Percentiles rank a stretch among this genome's conserved stretches.
phyloP scores from a whole-genome alignment of 176 grass and related monocot species.

The Calamus simplicifolius region DNA sequence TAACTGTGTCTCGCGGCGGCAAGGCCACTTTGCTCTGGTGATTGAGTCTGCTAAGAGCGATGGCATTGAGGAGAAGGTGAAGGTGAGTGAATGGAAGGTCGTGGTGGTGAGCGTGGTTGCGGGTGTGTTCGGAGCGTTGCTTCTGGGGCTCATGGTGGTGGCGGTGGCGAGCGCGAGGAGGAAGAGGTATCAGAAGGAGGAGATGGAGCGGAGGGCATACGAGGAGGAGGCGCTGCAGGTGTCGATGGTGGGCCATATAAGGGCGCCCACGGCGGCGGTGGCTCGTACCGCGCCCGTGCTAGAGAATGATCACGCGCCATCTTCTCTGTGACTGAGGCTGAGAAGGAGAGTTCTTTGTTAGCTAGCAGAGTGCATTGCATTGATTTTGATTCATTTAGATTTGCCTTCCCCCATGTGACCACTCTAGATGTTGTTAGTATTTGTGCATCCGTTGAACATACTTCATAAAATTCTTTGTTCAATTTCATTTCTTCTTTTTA shows the following conservation, averaged over 20 bases:
- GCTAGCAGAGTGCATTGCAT: background rate
- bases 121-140: conserved; percentile 49
- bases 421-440: too few relatives aligned
- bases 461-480: too few relatives aligned
- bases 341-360: background rate
- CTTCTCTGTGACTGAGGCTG: background rate
- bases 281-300: conserved; percentile 65
- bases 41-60: conserved; percentile 8
- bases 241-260: conserved; percentile 89
- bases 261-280: conserved; percentile 62
- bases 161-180: conserved; percentile 58
- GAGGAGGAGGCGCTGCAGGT: conserved; percentile 82
- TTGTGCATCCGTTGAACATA: too few relatives aligned
- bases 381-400: too few relatives aligned
- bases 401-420: too few relatives aligned
- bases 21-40: conserved; percentile 82
- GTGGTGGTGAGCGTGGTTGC: conserved; percentile 56
- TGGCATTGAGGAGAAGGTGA: conserved; percentile 8
- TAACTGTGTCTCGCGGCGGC: conserved; percentile 39
- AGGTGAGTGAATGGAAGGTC: conserved; percentile 76
- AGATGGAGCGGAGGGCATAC: conserved; percentile 78
- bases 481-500: too few relatives aligned
- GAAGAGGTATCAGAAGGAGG: conserved; percentile 46
- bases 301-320: conserved; percentile 40
- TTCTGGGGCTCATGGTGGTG: conserved; percentile 61